Evolutionary conservation across 805 yeast genomes (phyloP).

Genomic region (Saturnispora zaruensis): DNA sequence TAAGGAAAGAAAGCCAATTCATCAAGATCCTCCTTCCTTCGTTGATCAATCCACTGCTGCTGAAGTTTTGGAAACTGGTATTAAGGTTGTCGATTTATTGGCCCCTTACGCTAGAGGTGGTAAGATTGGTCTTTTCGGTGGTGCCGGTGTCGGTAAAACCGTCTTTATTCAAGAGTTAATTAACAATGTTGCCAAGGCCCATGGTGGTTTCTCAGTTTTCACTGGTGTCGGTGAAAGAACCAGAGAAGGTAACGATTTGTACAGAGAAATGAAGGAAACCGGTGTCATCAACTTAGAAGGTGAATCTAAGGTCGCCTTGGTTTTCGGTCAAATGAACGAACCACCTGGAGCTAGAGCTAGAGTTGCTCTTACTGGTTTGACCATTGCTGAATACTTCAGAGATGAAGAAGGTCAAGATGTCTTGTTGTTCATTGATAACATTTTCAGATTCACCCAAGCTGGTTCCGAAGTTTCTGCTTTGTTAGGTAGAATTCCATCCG

Average conservation of each 20-base stretch:
- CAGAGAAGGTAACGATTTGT: slow-evolving; percentile 99
- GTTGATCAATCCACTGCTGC: slow-evolving; percentile 97
- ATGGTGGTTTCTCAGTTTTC: slow-evolving; percentile 99
- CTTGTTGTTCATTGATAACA: slow-evolving; percentile 97
- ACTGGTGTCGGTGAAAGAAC: slow-evolving; percentile 99
- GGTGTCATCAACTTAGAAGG: slow-evolving; percentile 99
- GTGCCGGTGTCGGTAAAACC: slow-evolving; percentile 99
- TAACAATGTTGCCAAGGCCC: slow-evolving; percentile 99
- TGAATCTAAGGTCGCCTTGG: slow-evolving; percentile 98
- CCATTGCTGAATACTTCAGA: slow-evolving; percentile 99
- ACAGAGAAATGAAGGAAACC: slow-evolving; percentile 99
- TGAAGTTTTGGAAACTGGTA: slow-evolving; percentile 98
- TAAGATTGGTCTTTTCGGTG: slow-evolving; percentile 99
- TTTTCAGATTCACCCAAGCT: slow-evolving; percentile 99
- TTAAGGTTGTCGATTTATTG: slow-evolving; percentile 96
- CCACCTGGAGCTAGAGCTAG: slow-evolving; percentile 99
- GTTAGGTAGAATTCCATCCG: slow-evolving; percentile 99
- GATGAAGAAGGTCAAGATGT: slow-evolving; percentile 99
- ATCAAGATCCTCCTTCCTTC: slow-evolving; percentile 95
- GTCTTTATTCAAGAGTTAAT: slow-evolving; percentile 99
- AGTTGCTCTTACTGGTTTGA: slow-evolving; percentile 98
- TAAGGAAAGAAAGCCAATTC: slow-evolving; percentile 93
- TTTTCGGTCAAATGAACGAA: slow-evolving; percentile 99
- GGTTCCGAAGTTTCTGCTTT: slow-evolving; percentile 99
- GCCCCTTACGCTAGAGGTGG: slow-evolving; percentile 99